phyloP scores from a whole-genome alignment of 1,284 basidiomycete species.

The Apiotrichum montevideense region DNA sequence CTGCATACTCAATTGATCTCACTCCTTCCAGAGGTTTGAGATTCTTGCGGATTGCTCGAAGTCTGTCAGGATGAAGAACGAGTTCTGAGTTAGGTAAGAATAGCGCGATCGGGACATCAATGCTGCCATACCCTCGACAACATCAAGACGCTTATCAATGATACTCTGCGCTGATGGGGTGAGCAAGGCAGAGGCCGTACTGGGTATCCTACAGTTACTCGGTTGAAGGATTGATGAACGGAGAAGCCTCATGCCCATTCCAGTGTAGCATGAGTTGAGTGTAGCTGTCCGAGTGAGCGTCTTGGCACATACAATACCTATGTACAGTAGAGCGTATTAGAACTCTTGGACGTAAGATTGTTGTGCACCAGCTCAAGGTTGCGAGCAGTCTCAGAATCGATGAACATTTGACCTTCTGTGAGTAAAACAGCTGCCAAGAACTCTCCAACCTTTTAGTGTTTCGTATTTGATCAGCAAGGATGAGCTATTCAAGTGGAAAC shows the following conservation, averaged over 20 bases:
- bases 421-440: neutral
- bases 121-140: constrained; percentile 60
- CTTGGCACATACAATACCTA: neutral
- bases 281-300: constrained; percentile 42
- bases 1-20: no score
- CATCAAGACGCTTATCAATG: constrained; percentile 74
- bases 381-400: constrained; percentile 76
- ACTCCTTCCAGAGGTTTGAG: constrained; percentile 60
- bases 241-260: constrained; percentile 76
- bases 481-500: constrained; percentile 60
- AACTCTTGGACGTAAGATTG: constrained; percentile 58
- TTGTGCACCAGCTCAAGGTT: constrained; percentile 84
- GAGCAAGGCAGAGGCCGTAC: neutral
- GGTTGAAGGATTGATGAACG: constrained; percentile 78
- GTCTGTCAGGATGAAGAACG: constrained; percentile 66
- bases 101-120: no score
- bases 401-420: constrained; percentile 73
- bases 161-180: constrained; percentile 52
- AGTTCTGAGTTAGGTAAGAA: constrained; percentile 53
- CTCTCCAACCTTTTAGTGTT: constrained; percentile 56
- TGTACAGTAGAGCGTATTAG: constrained; percentile 68
- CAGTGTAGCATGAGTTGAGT: constrained; percentile 75
- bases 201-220: constrained; percentile 54
- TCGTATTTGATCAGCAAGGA: constrained; percentile 75
- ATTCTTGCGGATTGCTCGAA: constrained; percentile 61